phyloP scores from a whole-genome alignment of 352 stramenopile genomes.

The Thraustotheca clavata region DNA sequence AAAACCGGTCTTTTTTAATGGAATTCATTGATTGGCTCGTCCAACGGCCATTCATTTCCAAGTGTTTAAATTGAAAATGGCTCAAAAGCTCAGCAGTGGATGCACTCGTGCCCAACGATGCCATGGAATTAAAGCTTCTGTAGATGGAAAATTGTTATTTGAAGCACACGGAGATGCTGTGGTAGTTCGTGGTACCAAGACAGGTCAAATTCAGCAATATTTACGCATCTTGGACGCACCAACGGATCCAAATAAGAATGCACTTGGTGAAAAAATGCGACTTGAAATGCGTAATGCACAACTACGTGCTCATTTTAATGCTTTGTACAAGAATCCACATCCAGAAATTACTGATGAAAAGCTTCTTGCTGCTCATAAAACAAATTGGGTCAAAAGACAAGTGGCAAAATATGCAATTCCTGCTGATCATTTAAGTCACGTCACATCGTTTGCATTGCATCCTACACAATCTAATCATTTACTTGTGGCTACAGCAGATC shows the following conservation, averaged over 20 bases:
- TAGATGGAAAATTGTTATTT: constrained; percentile 67
- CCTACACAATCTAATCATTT: constrained; percentile 63
- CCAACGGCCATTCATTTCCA: not conserved
- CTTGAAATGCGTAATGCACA: constrained; percentile 22
- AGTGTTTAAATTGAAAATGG: not conserved
- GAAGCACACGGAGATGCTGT: constrained; percentile 66
- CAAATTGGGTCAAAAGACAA: not conserved
- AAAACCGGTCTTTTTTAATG: no score
- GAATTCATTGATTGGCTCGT: no score
- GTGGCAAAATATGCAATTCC: constrained; percentile 5
- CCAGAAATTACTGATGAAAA: constrained; percentile 16
- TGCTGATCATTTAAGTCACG: constrained; percentile 21
- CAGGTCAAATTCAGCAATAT: constrained; percentile 54
- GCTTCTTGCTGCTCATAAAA: constrained; percentile 2
- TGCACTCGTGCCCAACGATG: constrained; percentile 15
- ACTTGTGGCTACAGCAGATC: constrained; percentile 55
- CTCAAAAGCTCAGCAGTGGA: constrained; percentile 19
- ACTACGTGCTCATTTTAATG: constrained; percentile 18
- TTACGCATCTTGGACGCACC: not conserved
- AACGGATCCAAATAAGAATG: constrained; percentile 23
- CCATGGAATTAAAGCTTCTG: constrained; percentile 42
- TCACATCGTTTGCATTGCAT: constrained; percentile 49
- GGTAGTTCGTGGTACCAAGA: constrained; percentile 58
- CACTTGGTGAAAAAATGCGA: constrained; percentile 31
- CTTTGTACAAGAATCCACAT: constrained; percentile 15